These are phyloP conservation scores for Henckelia pumila DNA, from an alignment of 257 asterid species.

Conservation along the genomic window DNA sequence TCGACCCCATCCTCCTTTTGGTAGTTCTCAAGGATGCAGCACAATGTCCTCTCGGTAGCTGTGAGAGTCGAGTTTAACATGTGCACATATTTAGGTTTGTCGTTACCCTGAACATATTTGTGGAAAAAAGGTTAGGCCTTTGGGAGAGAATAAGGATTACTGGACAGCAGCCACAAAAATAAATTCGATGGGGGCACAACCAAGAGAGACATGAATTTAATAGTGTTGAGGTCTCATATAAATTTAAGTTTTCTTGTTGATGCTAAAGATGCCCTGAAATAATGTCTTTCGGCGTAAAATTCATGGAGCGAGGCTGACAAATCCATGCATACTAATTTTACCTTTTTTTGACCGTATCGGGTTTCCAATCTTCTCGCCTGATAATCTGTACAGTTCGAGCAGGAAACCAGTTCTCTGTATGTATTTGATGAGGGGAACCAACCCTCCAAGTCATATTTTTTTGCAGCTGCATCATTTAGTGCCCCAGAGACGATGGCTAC, in stretches of 20 bases:
- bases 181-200: too few species aligned
- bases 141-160: conserved; percentile 2
- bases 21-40: conserved; percentile 86
- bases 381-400: conserved; percentile 92
- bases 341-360: conserved; percentile 91
- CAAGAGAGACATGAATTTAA: too few species aligned
- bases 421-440: conserved; percentile 92
- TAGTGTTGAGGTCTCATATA: not conserved
- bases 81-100: conserved; percentile 75
- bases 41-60: conserved; percentile 92
- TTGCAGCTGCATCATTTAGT: conserved; percentile 93
- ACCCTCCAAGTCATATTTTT: conserved; percentile 90
- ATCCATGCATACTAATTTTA: conserved; percentile 6
- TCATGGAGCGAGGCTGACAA: not conserved
- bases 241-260: not conserved
- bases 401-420: conserved; percentile 88
- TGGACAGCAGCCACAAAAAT: not conserved
- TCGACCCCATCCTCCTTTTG: conserved; percentile 91
- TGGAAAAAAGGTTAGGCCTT: not conserved
- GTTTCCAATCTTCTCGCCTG: conserved; percentile 86
- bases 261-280: not conserved
- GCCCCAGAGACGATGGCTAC: conserved; percentile 94
- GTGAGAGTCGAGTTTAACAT: conserved; percentile 90
- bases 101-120: conserved; percentile 58
- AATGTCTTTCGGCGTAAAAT: not conserved